Percentiles rank a stretch among this genome's conserved stretches.
These are phyloP conservation scores for Annulohypoxylon truncatum DNA, from an alignment of 2,329 filamentous ascomycete species.

Conservation along the genomic window DNA sequence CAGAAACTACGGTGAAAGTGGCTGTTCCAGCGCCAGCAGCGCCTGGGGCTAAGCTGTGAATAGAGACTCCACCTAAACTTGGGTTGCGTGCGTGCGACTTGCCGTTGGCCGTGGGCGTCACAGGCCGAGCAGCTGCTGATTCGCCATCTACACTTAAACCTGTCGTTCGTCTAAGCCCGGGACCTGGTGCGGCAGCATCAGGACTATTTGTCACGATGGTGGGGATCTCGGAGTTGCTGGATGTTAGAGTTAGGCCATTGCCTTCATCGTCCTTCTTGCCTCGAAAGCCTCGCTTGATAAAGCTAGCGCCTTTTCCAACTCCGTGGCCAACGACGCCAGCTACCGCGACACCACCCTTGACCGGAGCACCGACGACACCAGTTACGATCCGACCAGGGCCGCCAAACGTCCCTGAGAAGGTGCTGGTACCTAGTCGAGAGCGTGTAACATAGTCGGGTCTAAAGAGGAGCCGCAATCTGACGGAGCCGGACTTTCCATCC, in stretches of 20 bases:
- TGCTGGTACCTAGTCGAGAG: slow-evolving; percentile 88
- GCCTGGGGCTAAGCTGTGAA: slow-evolving; percentile 70
- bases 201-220: slow-evolving; percentile 58
- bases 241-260: slow-evolving; percentile 58
- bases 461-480: slow-evolving; percentile 89
- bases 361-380: slow-evolving; percentile 83
- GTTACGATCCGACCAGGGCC: slow-evolving; percentile 88
- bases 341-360: slow-evolving; percentile 89
- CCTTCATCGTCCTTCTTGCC: slow-evolving; percentile 73
- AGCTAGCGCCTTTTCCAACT: slow-evolving; percentile 89
- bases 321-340: slow-evolving; percentile 77
- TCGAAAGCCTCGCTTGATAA: slow-evolving; percentile 86
- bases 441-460: slow-evolving; percentile 91
- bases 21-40: slow-evolving; percentile 78
- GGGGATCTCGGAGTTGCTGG: slow-evolving; percentile 56
- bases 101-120: slow-evolving; percentile 49
- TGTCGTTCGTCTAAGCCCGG: slow-evolving; percentile 57
- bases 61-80: slow-evolving; percentile 73
- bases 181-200: slow-evolving; percentile 50
- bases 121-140: slow-evolving; percentile 48
- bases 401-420: slow-evolving; percentile 91
- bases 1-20: slow-evolving; percentile 81
- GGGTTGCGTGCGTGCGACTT: slow-evolving; percentile 62
- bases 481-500: slow-evolving; percentile 87
- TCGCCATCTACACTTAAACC: slow-evolving; percentile 52